phyloP scores from a whole-genome alignment of 139 green algal species.

The Desmodesmus armatus region DNA sequence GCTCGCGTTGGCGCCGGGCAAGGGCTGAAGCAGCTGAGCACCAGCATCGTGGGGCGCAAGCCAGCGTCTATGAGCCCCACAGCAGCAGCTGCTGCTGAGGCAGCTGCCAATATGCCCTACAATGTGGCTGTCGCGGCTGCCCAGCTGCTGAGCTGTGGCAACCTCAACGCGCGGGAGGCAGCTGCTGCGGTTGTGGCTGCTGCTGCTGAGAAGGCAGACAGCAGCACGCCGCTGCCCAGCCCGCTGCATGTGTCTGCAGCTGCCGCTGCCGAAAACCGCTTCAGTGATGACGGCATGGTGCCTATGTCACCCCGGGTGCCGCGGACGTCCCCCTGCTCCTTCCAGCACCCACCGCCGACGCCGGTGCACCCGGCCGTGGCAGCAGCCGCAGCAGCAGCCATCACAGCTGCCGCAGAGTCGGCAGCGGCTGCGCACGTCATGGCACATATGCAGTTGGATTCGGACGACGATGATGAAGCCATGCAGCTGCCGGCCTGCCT shows the following conservation, averaged over 20 bases:
- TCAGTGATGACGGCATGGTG: no score
- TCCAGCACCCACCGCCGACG: neutral
- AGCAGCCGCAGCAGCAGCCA: slow-evolving; percentile 23
- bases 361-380: slow-evolving; percentile 32
- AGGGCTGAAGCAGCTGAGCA: slow-evolving; percentile 35
- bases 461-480: no score
- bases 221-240: neutral
- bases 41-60: no score
- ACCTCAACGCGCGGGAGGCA: slow-evolving; percentile 10
- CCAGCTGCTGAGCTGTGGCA: slow-evolving; percentile 32
- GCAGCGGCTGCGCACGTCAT: slow-evolving; percentile 5
- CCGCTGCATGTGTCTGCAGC: neutral
- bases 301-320: no score
- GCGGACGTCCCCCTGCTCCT: no score
- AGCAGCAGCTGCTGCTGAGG: slow-evolving; percentile 35
- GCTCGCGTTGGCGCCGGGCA: neutral
- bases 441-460: no score
- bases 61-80: neutral
- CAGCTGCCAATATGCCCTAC: slow-evolving; percentile 25
- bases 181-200: slow-evolving; percentile 14
- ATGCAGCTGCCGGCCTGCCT: no score
- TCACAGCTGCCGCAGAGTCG: slow-evolving; percentile 22
- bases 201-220: slow-evolving; percentile 15
- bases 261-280: no score
- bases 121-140: slow-evolving; percentile 39